A percentile compares a stretch with the other conserved stretches of the same genome.
phyloP scores from a whole-genome alignment of 2,329 filamentous ascomycete species.

The Alternaria brassicae region DNA sequence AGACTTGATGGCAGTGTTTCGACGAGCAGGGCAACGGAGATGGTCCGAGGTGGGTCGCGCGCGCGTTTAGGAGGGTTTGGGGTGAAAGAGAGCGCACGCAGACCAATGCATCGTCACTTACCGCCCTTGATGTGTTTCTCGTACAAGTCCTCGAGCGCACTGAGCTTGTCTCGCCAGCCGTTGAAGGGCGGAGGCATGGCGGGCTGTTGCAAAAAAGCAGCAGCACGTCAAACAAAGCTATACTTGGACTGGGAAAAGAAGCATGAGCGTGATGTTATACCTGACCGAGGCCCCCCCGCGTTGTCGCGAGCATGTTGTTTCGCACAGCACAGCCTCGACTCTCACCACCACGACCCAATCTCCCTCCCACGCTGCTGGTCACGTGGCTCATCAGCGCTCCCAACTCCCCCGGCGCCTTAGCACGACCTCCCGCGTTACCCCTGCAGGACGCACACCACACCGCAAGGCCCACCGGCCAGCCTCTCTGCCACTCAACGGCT shows the following conservation, averaged over 20 bases:
- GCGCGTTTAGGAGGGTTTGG: constrained; percentile 32
- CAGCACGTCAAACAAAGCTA: constrained; percentile 20
- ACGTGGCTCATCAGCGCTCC: constrained; percentile 1
- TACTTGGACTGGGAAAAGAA: not conserved
- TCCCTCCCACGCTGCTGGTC: not conserved
- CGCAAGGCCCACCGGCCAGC: constrained; percentile 27
- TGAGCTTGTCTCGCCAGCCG: constrained; percentile 44
- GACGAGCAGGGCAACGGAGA: constrained; percentile 21
- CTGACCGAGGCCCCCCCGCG: constrained; percentile 2
- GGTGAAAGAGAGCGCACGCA: constrained; percentile 23
- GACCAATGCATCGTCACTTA: constrained; percentile 48
- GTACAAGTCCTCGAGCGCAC: constrained; percentile 38
- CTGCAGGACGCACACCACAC: constrained; percentile 30
- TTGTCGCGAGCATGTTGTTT: not conserved
- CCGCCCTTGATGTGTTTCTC: constrained; percentile 46
- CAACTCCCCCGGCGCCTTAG: constrained; percentile 6
- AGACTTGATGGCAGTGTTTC: constrained; percentile 33
- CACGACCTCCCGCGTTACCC: constrained; percentile 27
- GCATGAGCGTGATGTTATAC: constrained; percentile 11
- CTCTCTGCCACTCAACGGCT: constrained; percentile 24
- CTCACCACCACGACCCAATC: not conserved
- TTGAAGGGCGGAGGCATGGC: constrained; percentile 47
- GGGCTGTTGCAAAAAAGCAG: constrained; percentile 21
- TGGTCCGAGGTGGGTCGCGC: constrained; percentile 31
- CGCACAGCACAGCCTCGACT: not conserved